phyloP scores from a whole-genome alignment of 768 basidiomycete genomes.

The Tricholoma furcatifolium region DNA sequence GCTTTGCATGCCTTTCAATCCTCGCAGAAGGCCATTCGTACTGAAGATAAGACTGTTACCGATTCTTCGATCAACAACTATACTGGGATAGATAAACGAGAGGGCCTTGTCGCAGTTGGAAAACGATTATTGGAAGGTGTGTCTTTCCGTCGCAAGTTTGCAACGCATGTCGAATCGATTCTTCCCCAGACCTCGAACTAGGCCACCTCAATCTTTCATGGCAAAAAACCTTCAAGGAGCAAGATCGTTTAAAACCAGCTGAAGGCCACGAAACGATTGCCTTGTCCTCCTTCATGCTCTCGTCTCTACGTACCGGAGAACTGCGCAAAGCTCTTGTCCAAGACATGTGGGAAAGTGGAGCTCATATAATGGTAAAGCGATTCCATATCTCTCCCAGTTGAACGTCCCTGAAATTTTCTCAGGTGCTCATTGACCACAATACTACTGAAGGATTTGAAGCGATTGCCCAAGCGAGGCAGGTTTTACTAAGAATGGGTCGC shows the following conservation, averaged over 20 bases:
- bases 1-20: conserved; percentile 63
- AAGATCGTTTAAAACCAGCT: conserved; percentile 37
- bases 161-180: neutral
- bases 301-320: conserved; percentile 61
- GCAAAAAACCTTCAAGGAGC: conserved; percentile 57
- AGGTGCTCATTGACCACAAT: conserved; percentile 88
- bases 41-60: conserved; percentile 36
- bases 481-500: conserved; percentile 62
- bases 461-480: conserved; percentile 76
- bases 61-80: conserved; percentile 61
- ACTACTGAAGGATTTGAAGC: conserved; percentile 72
- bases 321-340: conserved; percentile 68
- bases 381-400: conserved; percentile 4
- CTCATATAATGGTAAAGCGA: conserved; percentile 67
- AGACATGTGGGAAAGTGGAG: conserved; percentile 92
- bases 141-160: conserved; percentile 13
- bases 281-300: conserved; percentile 83
- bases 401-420: conserved; percentile 4
- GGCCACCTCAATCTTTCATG: conserved; percentile 46
- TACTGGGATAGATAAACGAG: conserved; percentile 74
- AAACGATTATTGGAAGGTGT: conserved; percentile 60
- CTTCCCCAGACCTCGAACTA: conserved; percentile 41
- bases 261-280: conserved; percentile 60
- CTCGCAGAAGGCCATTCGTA: conserved; percentile 15
- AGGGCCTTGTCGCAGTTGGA: conserved; percentile 66